These are phyloP conservation scores for Pleodorina starrii DNA, from an alignment of 139 green algal genomes.

Conservation along the genomic window DNA sequence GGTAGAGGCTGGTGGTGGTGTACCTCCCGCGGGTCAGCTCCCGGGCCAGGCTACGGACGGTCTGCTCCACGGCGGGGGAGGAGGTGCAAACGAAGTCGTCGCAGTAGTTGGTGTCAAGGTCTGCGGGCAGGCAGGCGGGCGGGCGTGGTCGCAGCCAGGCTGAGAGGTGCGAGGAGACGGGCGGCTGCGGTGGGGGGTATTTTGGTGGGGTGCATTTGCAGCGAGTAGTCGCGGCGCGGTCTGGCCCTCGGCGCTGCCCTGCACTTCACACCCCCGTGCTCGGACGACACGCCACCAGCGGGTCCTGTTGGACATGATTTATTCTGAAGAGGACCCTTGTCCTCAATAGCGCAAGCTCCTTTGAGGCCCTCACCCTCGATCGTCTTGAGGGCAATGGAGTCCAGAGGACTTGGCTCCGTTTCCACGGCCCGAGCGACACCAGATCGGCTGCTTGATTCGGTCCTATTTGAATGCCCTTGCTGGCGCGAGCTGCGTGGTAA, in stretches of 20 bases:
- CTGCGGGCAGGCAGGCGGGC: no score
- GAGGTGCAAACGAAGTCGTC: constrained; percentile 85
- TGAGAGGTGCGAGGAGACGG: no score
- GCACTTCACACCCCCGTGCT: no score
- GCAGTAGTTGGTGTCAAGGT: constrained; percentile 68
- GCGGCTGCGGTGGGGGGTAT: no score
- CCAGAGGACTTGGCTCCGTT: constrained; percentile 14
- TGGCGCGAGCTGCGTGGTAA: background rate
- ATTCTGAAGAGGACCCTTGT: no score
- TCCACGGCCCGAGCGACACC: background rate
- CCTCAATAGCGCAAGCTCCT: no score
- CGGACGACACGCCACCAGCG: no score
- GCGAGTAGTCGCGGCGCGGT: no score
- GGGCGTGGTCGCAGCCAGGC: no score
- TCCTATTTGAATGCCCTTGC: background rate
- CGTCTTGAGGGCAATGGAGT: constrained; percentile 38
- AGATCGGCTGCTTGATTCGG: background rate
- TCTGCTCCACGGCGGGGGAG: constrained; percentile 78
- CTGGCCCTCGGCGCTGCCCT: no score
- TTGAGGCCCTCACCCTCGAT: constrained; percentile 32
- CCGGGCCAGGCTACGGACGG: constrained; percentile 67
- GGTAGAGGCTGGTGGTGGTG: constrained; percentile 62
- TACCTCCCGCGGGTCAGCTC: constrained; percentile 61
- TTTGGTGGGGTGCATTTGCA: no score
- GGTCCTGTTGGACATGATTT: no score